Percentiles rank a stretch among this genome's conserved stretches.
phyloP scores from a whole-genome alignment of 2,329 filamentous ascomycete species.

The Penicillium sp. region DNA sequence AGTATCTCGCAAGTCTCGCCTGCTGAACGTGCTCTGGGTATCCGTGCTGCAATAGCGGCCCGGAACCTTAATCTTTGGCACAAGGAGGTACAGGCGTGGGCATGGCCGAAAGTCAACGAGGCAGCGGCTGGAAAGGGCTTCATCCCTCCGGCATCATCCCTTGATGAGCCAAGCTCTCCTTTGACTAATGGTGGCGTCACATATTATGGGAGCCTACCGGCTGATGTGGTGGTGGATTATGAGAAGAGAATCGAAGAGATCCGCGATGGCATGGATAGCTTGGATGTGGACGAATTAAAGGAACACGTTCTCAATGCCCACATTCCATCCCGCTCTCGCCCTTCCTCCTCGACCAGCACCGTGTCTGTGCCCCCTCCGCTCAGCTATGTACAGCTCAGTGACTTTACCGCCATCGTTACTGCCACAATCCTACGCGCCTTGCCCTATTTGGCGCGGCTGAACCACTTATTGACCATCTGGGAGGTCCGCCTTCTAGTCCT shows the following conservation, averaged over 20 bases:
- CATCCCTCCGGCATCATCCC: slow-evolving; percentile 26
- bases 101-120: slow-evolving; percentile 51
- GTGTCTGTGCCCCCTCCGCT: slow-evolving; percentile 43
- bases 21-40: slow-evolving; percentile 58
- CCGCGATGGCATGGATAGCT: slow-evolving; percentile 45
- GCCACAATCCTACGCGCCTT: slow-evolving; percentile 87
- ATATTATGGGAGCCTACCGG: slow-evolving; percentile 71
- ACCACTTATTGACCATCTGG: slow-evolving; percentile 74
- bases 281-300: slow-evolving; percentile 73
- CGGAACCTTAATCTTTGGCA: slow-evolving; percentile 60
- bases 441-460: slow-evolving; percentile 74
- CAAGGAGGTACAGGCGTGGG: slow-evolving; percentile 59
- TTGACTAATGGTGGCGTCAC: slow-evolving; percentile 26
- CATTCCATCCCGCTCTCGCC: slow-evolving; percentile 61
- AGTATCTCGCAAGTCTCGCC: slow-evolving; percentile 58
- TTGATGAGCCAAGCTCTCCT: neutral
- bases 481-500: slow-evolving; percentile 72
- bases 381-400: slow-evolving; percentile 72
- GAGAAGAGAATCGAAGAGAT: slow-evolving; percentile 75
- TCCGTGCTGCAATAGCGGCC: slow-evolving; percentile 59
- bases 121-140: slow-evolving; percentile 44
- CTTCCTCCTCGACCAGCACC: slow-evolving; percentile 47
- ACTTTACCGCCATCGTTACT: slow-evolving; percentile 86
- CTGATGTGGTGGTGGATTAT: slow-evolving; percentile 64
- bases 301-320: slow-evolving; percentile 80